Evolutionary conservation across 805 yeast species (phyloP).

Genomic region (Zygotorulaspora sp.): DNA sequence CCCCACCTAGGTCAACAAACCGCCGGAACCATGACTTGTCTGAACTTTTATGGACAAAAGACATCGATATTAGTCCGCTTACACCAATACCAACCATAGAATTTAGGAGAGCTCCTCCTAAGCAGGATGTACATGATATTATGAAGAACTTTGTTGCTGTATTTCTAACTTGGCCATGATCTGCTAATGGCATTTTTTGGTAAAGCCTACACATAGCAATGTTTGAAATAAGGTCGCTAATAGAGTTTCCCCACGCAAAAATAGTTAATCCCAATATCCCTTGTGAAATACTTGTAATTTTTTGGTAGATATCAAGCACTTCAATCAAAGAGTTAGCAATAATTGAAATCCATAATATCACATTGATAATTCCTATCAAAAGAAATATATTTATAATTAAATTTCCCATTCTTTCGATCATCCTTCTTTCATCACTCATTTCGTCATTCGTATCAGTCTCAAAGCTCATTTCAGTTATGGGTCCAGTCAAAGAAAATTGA

Average conservation of each 20-base stretch:
- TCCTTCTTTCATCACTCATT: slow-evolving; percentile 16
- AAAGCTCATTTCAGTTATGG: slow-evolving; percentile 6
- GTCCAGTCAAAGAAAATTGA: slow-evolving; percentile 23
- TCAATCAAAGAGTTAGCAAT: slow-evolving; percentile 36
- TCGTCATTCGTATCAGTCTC: slow-evolving; percentile 9
- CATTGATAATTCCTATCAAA: slow-evolving; percentile 29
- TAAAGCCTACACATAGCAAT: slow-evolving; percentile 67
- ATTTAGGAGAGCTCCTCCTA: slow-evolving; percentile 87
- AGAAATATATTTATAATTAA: slow-evolving; percentile 17
- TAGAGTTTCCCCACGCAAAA: slow-evolving; percentile 89
- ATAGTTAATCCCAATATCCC: slow-evolving; percentile 87
- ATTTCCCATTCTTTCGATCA: slow-evolving; percentile 17
- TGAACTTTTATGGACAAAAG: slow-evolving; percentile 19
- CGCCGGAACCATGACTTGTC: slow-evolving; percentile 26
- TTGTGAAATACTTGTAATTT: slow-evolving; percentile 51
- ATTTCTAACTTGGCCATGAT: slow-evolving; percentile 14
- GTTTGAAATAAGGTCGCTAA: slow-evolving; percentile 87
- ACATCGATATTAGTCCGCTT: slow-evolving; percentile 53
- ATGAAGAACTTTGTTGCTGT: slow-evolving; percentile 62
- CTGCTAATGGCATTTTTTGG: slow-evolving; percentile 24
- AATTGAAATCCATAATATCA: slow-evolving; percentile 33
- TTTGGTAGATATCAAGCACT: slow-evolving; percentile 33
- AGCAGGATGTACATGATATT: slow-evolving; percentile 90
- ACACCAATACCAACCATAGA: slow-evolving; percentile 77
- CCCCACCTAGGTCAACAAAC: slow-evolving; percentile 18